Base-by-base conservation (phyloP, 129 eudicot species). In the Erigeron canadensis region DNA sequence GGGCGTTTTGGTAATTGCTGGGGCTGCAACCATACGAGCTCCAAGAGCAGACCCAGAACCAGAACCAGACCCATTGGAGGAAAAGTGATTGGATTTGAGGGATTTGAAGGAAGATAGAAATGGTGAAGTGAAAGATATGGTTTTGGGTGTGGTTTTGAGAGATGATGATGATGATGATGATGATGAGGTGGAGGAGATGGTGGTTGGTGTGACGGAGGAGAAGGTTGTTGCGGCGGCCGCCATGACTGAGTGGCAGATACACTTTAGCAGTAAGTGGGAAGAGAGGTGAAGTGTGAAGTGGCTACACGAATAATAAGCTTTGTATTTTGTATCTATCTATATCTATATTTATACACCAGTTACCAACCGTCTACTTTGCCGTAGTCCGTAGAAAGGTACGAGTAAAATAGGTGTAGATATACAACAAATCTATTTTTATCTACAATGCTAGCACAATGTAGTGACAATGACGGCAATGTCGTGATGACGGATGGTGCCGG, bases 11-110 rank as follows among this genome's bases (percentile, higher is more conserved):
- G 75, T 78, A 34, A 65, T 40, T 10, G 85, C 12, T 6, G 91
- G 86, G 0, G 58, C 63, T 10, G 91, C 81, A n/a, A 90, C 91
- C 89, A 79, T 81, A 44, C 81, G 80, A 48, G 86, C 88, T 10
- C 78, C 71, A 2, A 84, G 53, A 13, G 90, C 79, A 1, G 90
- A 84, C 22, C 86, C 87, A 4, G 69, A 53, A 13, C 51, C 61
- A 1, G 23, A 10, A 23, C n/a, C 10, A 23, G 28, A 28, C 34
- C 34, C 41, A 12, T 38, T 58, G 56, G 44, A 5, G 9, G 65
- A 2, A 10, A 21, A 19, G 0, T 8, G 1, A 18, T 28, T 22
- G 22, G 63, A n/a, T 45, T 74, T 63, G 45, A 80, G 63, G 1
- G 76, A 70, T 21, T 63, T 63, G 47, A 80, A 37, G 19, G 82